Base-by-base conservation (phyloP, 2,329 filamentous ascomycete species). In the Fusarium paranaense region DNA sequence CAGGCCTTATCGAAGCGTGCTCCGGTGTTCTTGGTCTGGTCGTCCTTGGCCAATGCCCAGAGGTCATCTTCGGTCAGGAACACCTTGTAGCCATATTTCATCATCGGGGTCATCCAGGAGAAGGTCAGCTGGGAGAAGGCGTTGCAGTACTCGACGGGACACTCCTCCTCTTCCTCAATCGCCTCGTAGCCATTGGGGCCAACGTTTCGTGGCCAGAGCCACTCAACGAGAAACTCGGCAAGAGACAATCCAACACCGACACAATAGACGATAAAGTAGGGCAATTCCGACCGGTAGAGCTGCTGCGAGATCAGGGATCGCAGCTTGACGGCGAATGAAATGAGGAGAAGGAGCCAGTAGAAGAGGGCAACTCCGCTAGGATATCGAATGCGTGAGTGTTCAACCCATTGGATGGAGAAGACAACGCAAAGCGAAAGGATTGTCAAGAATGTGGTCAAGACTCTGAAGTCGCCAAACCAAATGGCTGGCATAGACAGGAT, bases 41-140 rank as follows among this genome's bases (percentile, higher is more conserved):
- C 96, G 68, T 89, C 86, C 79, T 91, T 92, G 45, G 95, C 90
- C 67, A 99, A 86, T 70, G 95, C 96, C 97, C 97, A 99, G 27
- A 99, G 88, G 82, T 99, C 96, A 73, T 98, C 94, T 81, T 98
- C 95, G 1, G 95, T 98, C 71, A 99, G 87, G 81, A 91, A 99
- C 68, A 95, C 91, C 80, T 93, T 94, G 86, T 99, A 98, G 1
- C 97, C 97, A 80, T 93, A 93, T 80, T 92, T 95, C 97, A 99
- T 99, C 90, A 99, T 86, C 0, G 97, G 95, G 0, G 97, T 98
- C 96, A 99, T 98, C 97, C 97, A 99, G 64, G 93, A 92, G 82
- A 99, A 99, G 0, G 96, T 98, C 54, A 99, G 88, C 60, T 94
- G 91, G 5, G 96, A 98, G 84, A 99, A 99, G 62, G 98, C 88